These are phyloP conservation scores for Lodderomyces oxycetoniae DNA, from an alignment of 1,139 yeast species.

Conservation along the genomic window DNA sequence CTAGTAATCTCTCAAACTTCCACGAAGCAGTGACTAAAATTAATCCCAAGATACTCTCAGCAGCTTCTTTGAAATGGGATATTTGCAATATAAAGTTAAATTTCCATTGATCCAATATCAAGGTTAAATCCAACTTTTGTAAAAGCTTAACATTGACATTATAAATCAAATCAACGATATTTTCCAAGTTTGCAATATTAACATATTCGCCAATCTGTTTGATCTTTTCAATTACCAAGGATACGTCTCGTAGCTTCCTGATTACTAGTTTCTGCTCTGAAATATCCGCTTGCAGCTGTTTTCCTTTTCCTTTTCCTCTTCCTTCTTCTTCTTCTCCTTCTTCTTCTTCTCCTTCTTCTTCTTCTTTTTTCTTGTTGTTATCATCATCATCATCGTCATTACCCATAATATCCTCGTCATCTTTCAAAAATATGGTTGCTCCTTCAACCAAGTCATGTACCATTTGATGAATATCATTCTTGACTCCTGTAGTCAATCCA, in stretches of 20 bases:
- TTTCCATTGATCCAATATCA: slow-evolving; percentile 20
- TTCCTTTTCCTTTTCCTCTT: neutral
- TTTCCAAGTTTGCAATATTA: slow-evolving; percentile 13
- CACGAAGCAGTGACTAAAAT: slow-evolving; percentile 27
- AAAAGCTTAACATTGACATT: slow-evolving; percentile 17
- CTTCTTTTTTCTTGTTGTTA: slow-evolving; percentile 4
- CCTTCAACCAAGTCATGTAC: slow-evolving; percentile 18
- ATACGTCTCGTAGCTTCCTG: slow-evolving; percentile 14
- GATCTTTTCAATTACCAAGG: slow-evolving; percentile 23
- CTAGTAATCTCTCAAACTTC: slow-evolving; percentile 32
- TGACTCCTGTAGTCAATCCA: slow-evolving; percentile 21
- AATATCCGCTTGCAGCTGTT: slow-evolving; percentile 1
- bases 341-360: slow-evolving; percentile 1
- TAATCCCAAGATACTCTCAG: slow-evolving; percentile 23
- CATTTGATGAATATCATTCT: slow-evolving; percentile 23
- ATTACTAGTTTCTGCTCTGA: slow-evolving; percentile 18
- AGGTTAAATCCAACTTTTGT: slow-evolving; percentile 18
- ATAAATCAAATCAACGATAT: slow-evolving; percentile 10
- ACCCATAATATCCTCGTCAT: slow-evolving; percentile 6
- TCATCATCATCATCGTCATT: neutral
- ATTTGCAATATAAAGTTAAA: slow-evolving; percentile 18
- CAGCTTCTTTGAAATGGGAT: slow-evolving; percentile 15
- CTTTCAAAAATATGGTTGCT: slow-evolving; percentile 7
- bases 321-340: slow-evolving; percentile 2
- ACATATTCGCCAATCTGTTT: slow-evolving; percentile 24